Conservation (phyloP, 352 stramenopile genomes). For the Thalassiosira exigua region DNA sequence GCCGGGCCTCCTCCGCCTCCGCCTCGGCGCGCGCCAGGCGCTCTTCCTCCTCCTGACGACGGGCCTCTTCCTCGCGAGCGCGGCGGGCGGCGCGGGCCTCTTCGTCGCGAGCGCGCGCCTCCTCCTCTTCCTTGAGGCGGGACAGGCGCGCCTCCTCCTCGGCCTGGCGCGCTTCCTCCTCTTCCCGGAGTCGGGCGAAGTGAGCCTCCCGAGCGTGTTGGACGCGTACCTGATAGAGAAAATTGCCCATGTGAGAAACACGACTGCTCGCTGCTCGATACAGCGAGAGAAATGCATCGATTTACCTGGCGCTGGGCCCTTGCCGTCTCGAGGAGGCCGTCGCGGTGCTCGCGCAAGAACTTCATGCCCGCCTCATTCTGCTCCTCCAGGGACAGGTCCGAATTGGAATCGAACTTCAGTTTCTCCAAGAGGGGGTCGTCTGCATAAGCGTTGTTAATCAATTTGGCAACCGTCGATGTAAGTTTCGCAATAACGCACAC, state of each 20-base stretch:
- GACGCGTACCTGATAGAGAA: not conserved
- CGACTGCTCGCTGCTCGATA: not conserved
- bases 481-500: not conserved
- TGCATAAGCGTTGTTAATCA: not conserved
- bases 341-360: conserved; percentile 30
- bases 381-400: conserved; percentile 30
- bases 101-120: not conserved
- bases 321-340: conserved; percentile 32
- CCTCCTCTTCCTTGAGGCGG: not conserved
- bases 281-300: conserved; percentile 1
- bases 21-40: too few relatives aligned
- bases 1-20: too few relatives aligned
- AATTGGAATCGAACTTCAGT: conserved; percentile 39
- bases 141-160: not conserved
- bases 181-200: conserved; percentile 20
- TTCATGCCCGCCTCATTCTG: conserved; percentile 31
- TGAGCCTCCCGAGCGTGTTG: not conserved
- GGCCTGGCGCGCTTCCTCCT: conserved; percentile 15
- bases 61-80: conserved; percentile 7
- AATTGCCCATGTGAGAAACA: not conserved
- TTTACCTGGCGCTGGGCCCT: conserved; percentile 7
- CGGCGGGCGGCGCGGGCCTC: not conserved
- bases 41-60: not conserved
- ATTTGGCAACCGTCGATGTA: conserved; percentile 5
- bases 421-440: conserved; percentile 47